Base-by-base conservation (phyloP, 371 early-diverging fungal genomes). In the Mortierella sp. region DNA sequence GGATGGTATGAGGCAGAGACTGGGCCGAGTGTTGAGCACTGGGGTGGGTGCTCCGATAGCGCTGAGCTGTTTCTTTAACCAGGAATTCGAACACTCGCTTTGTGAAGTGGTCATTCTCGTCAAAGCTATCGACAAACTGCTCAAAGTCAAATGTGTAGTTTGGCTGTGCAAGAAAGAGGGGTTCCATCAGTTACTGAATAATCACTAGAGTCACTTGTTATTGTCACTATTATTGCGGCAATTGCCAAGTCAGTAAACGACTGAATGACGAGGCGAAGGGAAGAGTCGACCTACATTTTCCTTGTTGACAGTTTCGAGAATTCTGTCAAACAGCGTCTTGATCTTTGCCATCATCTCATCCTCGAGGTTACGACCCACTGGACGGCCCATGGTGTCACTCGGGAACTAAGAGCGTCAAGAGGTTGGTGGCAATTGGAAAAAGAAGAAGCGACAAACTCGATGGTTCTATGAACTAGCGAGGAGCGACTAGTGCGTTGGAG, bases 261-360 rank as follows among this genome's bases (percentile, higher is more conserved):
- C n/a, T n/a, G n/a, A n/a, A n/a, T n/a, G n/a, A n/a, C n/a, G n/a
- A n/a, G n/a, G n/a, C n/a, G n/a, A n/a, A n/a, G n/a, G n/a, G n/a
- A n/a, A 32, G 12, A 15, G 24, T 8, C 46, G 34, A 21, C 65
- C 39, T 75, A 75, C 76, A 42, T 75, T 63, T 26, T 75, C 76
- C 42, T 75, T 75, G 49, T 75, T 68, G 57, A 68, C 76, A 7
- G 60, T 52, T 9, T 75, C 76, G 23, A 68, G 64, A 41, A 69
- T 63, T 49, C 56, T 43, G 48, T 75, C 64, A 26, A 75, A 75
- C 32, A 75, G 69, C n/a, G 26, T 48, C 46, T 64, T 63, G 56
- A 75, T 69, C 57, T 75, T 75, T 43, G 64, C 55, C 61, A 75
- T 68, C 64, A 75, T 55, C 55, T 75, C 76, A 53, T 64, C 60